phyloP scores from a whole-genome alignment of 176 grass and related monocot species.

The Olyra latifolia region DNA sequence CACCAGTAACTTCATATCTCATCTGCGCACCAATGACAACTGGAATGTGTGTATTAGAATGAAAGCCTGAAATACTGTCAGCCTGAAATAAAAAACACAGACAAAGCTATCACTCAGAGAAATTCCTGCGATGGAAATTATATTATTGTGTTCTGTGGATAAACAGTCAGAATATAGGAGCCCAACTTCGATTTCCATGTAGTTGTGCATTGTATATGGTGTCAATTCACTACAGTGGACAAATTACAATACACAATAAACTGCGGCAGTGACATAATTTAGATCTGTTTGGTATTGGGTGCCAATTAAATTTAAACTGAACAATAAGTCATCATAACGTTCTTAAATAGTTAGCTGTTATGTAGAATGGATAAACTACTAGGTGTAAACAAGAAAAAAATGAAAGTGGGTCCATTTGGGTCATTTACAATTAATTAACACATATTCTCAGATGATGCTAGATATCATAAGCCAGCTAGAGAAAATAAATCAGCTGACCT shows the following conservation, averaged over 20 bases:
- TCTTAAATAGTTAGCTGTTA: background rate
- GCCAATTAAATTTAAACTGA: background rate
- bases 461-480: slow-evolving; percentile 6
- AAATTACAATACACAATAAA: background rate
- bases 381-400: background rate
- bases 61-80: slow-evolving; percentile 81
- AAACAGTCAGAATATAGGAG: background rate
- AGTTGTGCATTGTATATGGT: background rate
- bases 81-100: slow-evolving; percentile 51
- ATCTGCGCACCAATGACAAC: slow-evolving; percentile 86
- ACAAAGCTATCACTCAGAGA: slow-evolving; percentile 6
- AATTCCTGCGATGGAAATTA: background rate
- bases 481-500: slow-evolving; percentile 46
- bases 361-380: background rate
- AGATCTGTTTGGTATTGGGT: background rate
- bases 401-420: background rate
- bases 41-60: slow-evolving; percentile 95
- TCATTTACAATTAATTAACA: background rate
- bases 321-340: background rate
- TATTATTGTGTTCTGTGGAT: background rate
- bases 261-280: background rate
- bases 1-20: slow-evolving; percentile 94
- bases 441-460: background rate
- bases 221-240: background rate
- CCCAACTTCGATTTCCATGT: background rate